A percentile compares a stretch with the other conserved stretches of the same genome.
These are phyloP conservation scores for Scedosporium boydii DNA, from an alignment of 2,329 filamentous ascomycete species.

Conservation along the genomic window DNA sequence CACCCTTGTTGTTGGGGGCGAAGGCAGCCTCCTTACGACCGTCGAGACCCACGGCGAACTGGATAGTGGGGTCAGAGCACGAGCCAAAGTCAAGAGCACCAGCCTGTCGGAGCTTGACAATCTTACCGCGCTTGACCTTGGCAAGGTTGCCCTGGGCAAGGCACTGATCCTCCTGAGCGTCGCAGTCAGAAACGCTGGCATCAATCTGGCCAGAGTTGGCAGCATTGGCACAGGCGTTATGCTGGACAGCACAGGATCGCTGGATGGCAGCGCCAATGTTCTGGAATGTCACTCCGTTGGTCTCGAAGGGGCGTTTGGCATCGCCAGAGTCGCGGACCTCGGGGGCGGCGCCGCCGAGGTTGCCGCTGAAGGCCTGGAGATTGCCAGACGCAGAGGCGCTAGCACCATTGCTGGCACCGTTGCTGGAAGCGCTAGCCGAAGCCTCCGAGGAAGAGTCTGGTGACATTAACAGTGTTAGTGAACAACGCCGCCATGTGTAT, in stretches of 20 bases:
- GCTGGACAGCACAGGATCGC: slow-evolving; percentile 38
- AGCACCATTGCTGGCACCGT: slow-evolving; percentile 2
- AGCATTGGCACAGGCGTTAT: slow-evolving; percentile 38
- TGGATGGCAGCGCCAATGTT: slow-evolving; percentile 33
- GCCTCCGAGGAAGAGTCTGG: too few species aligned
- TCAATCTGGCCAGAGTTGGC: slow-evolving; percentile 31
- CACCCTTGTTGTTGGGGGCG: slow-evolving; percentile 24
- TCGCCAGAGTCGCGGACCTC: slow-evolving; percentile 27
- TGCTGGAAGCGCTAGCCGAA: background rate
- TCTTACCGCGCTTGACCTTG: slow-evolving; percentile 11
- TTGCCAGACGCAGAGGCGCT: slow-evolving; percentile 16
- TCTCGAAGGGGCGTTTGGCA: slow-evolving; percentile 32
- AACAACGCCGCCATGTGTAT: too few species aligned
- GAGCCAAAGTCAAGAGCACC: slow-evolving; percentile 28
- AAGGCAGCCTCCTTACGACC: slow-evolving; percentile 33
- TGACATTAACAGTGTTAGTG: too few species aligned
- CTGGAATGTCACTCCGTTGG: slow-evolving; percentile 45
- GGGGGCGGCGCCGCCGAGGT: slow-evolving; percentile 29
- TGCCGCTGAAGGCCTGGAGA: slow-evolving; percentile 35
- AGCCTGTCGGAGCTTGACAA: slow-evolving; percentile 2
- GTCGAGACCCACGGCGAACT: slow-evolving; percentile 37
- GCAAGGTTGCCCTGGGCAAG: slow-evolving; percentile 12
- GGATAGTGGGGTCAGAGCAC: slow-evolving; percentile 37
- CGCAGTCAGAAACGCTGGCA: slow-evolving; percentile 29
- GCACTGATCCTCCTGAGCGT: slow-evolving; percentile 29